These are phyloP conservation scores for Ustilago trichophora DNA, from an alignment of 1,284 basidiomycete genomes.

Conservation along the genomic window DNA sequence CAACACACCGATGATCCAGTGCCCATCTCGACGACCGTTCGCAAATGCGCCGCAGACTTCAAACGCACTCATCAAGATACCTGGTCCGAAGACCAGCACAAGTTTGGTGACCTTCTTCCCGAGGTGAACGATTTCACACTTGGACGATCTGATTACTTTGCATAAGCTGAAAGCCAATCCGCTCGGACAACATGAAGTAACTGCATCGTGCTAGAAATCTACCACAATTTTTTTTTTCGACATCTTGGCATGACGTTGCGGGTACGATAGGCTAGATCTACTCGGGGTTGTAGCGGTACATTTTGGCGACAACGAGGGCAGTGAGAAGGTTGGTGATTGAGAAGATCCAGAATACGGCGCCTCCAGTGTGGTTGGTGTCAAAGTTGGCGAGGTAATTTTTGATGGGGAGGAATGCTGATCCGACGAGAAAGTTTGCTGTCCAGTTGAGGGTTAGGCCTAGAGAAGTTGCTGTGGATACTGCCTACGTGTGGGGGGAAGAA, in stretches of 20 bases:
- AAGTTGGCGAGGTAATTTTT: conserved; percentile 73
- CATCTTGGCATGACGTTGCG: too few relatives aligned
- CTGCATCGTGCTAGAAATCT: too few relatives aligned
- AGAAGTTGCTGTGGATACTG: conserved; percentile 83
- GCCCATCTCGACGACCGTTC: conserved; percentile 89
- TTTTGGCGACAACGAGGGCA: conserved; percentile 33
- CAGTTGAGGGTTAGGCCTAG: conserved; percentile 85
- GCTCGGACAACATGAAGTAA: too few relatives aligned
- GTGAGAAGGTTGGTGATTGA: conserved; percentile 42
- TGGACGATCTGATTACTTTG: conserved; percentile 64
- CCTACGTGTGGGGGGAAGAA: too few relatives aligned
- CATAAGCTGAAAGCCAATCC: too few relatives aligned
- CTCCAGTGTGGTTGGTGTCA: conserved; percentile 51
- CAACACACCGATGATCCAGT: conserved; percentile 87
- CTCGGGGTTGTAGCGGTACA: conserved; percentile 40
- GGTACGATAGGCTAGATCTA: too few relatives aligned
- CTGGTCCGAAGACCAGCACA: conserved; percentile 88
- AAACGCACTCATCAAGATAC: conserved; percentile 77
- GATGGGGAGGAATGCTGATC: conserved; percentile 81
- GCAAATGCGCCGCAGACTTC: conserved; percentile 86
- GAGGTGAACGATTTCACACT: conserved; percentile 63
- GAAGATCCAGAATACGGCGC: conserved; percentile 57
- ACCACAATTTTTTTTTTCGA: too few relatives aligned
- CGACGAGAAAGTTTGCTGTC: conserved; percentile 83
- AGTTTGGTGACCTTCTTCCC: conserved; percentile 75